Evolutionary conservation across 495 filamentous ascomycete species (phyloP).

Genomic region (Penicillium samsonianum): DNA sequence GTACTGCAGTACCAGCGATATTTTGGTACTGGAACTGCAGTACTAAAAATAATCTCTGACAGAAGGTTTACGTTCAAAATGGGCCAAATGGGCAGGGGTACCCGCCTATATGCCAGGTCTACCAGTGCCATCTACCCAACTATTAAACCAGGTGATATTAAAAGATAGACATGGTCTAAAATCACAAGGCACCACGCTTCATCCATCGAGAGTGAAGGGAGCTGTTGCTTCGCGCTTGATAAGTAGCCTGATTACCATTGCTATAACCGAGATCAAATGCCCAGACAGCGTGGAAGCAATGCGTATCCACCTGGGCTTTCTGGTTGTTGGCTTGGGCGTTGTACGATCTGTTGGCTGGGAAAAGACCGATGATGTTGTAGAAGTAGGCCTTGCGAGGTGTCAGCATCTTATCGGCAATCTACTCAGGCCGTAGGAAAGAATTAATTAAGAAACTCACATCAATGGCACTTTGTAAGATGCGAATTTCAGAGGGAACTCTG

Average conservation of each 20-base stretch:
- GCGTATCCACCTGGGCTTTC: slow-evolving; percentile 18
- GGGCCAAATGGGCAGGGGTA: no score
- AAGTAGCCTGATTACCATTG: slow-evolving; percentile 8
- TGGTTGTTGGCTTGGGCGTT: slow-evolving; percentile 18
- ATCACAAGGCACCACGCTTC: slow-evolving; percentile 4
- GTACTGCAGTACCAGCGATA: no score
- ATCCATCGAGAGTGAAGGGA: slow-evolving; percentile 5
- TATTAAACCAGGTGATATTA: background rate
- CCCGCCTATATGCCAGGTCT: background rate
- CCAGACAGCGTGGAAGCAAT: slow-evolving; percentile 21
- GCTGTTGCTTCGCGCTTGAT: slow-evolving; percentile 5
- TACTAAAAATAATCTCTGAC: no score
- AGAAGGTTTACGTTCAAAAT: no score
- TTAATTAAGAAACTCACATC: slow-evolving; percentile 1
- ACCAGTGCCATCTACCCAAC: background rate
- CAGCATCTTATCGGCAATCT: slow-evolving; percentile 10
- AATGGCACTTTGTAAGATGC: slow-evolving; percentile 9
- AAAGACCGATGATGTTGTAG: slow-evolving; percentile 20
- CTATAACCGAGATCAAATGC: slow-evolving; percentile 15
- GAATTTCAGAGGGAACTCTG: slow-evolving; percentile 16
- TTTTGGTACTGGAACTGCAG: no score
- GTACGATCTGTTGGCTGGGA: slow-evolving; percentile 16
- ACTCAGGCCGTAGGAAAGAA: slow-evolving; percentile 1
- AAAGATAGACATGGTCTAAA: slow-evolving; percentile 1
- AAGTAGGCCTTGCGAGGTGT: slow-evolving; percentile 15